Percentiles rank a stretch among this genome's conserved stretches.
phyloP scores from a whole-genome alignment of 1,139 yeast genomes.

The Kodamaea ohmeri region DNA sequence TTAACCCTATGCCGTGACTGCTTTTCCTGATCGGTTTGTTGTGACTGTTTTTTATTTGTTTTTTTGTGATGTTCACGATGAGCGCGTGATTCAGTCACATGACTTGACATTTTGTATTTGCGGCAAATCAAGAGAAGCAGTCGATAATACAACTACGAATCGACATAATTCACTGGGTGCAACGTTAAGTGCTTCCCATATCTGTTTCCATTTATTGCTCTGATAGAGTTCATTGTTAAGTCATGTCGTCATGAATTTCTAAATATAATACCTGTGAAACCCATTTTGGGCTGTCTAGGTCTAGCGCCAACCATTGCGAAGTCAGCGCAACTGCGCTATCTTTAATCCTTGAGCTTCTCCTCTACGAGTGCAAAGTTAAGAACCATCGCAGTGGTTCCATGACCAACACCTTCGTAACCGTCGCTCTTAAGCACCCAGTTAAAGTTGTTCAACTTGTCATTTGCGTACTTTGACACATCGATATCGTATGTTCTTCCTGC shows the following conservation, averaged over 20 bases:
- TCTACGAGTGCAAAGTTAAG: constrained; percentile 40
- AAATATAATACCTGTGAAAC: no score
- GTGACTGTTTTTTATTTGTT: constrained; percentile 14
- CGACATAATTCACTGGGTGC: no score
- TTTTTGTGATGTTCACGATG: constrained; percentile 3
- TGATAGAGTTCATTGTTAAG: no score
- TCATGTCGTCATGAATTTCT: background rate
- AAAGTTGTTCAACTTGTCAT: constrained; percentile 42
- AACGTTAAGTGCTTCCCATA: no score
- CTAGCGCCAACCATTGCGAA: no score
- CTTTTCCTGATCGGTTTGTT: constrained; percentile 7
- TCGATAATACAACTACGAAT: no score
- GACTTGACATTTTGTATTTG: background rate
- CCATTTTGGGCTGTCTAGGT: no score
- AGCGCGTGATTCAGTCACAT: constrained; percentile 1
- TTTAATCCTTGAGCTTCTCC: constrained; percentile 19
- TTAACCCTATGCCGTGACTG: constrained; percentile 13
- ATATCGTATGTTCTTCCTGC: constrained; percentile 40
- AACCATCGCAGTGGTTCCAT: constrained; percentile 37
- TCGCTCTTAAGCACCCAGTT: constrained; percentile 44
- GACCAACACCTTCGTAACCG: constrained; percentile 38
- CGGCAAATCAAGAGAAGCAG: background rate
- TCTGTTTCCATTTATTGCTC: no score
- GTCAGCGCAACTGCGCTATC: background rate
- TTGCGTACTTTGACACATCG: constrained; percentile 39